Conservation (phyloP, 2,329 filamentous ascomycete genomes). For the Westerdykella ornata region DNA sequence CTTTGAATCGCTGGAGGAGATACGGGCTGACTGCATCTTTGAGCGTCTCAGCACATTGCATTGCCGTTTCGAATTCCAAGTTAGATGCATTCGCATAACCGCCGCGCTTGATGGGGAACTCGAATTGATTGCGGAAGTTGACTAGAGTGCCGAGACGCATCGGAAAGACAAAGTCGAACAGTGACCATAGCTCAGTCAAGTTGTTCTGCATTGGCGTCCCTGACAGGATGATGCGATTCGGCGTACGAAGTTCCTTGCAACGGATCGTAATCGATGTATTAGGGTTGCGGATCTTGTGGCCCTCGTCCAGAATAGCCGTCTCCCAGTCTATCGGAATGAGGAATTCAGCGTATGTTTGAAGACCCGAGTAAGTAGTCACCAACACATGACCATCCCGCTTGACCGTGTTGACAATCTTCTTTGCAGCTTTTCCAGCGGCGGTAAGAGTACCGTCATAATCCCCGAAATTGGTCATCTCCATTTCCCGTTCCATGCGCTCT, state of each 20-base stretch:
- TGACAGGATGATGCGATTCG: slow-evolving; percentile 86
- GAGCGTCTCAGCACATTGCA: slow-evolving; percentile 86
- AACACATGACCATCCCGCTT: slow-evolving; percentile 81
- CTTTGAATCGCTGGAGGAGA: slow-evolving; percentile 83
- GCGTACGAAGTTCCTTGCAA: slow-evolving; percentile 86
- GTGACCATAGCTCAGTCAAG: slow-evolving; percentile 85
- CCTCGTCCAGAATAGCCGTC: slow-evolving; percentile 91
- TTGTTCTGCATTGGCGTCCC: slow-evolving; percentile 99
- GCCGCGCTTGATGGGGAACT: slow-evolving; percentile 85
- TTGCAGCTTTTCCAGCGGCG: slow-evolving; percentile 62
- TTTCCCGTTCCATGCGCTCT: slow-evolving; percentile 55
- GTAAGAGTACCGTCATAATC: slow-evolving; percentile 37
- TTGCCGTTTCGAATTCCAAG: slow-evolving; percentile 86
- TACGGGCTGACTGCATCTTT: slow-evolving; percentile 94
- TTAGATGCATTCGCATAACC: slow-evolving; percentile 95
- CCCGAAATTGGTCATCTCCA: slow-evolving; percentile 48
- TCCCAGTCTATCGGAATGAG: slow-evolving; percentile 82
- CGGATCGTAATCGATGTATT: slow-evolving; percentile 91
- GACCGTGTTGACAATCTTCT: slow-evolving; percentile 74
- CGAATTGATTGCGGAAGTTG: slow-evolving; percentile 84
- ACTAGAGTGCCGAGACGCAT: slow-evolving; percentile 91
- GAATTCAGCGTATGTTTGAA: slow-evolving; percentile 85
- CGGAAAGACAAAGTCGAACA: slow-evolving; percentile 96
- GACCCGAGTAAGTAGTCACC: slow-evolving; percentile 89
- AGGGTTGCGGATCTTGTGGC: slow-evolving; percentile 96